Evolutionary conservation across 306 rosid genomes (phyloP), one percentile per base, ranked within the genome.

Genomic region (Malus sylvestris): DNA sequence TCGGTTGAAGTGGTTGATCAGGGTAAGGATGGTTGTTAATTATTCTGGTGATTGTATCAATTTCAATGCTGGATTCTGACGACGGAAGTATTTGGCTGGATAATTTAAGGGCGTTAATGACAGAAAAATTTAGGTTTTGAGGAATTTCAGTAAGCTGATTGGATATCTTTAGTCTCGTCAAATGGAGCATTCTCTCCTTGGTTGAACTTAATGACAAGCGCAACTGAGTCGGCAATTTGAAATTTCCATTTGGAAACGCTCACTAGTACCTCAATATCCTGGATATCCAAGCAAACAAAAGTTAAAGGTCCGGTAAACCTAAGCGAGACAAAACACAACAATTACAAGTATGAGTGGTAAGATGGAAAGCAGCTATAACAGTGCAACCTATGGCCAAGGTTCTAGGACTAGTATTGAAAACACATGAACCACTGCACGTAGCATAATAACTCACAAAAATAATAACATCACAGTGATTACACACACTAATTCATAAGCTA

Each of bases 21-120:
- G 96, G 97, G 81, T 84, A 95, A 35, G 97, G 92, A 78, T 90
- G 96, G 44, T 86, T 88, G 29, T 90, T 95, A 69, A 95, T 92
- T 58, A 89, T 78, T 83, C 73, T 84, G 33, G 87, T 25, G 71
- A 95, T 88, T 44, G 71, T 78, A 8, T 89, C 90, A n/a, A 84
- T 76, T 44, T 87, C 86, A 64, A n/a, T 13, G 33, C 44, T 58
- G 30, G 69, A 22, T 45, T 79, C 81, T 16, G 66, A 52, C 15
- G 55, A 38, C 52, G 64, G 64, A 30, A 12, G 46, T 23, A 74
- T 14, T 23, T 67, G 77, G 57, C 71, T 68, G 76, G 69, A 85
- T n/a, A 81, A 60, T 8, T 70, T 82, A 80, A 25, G 16, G 33
- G 70, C 51, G 38, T 51, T 44, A 46, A 45, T 59, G 10, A 75